These are phyloP conservation scores for Aspergillus pseudonomiae DNA, from an alignment of 2,329 filamentous ascomycete species.

Conservation along the genomic window DNA sequence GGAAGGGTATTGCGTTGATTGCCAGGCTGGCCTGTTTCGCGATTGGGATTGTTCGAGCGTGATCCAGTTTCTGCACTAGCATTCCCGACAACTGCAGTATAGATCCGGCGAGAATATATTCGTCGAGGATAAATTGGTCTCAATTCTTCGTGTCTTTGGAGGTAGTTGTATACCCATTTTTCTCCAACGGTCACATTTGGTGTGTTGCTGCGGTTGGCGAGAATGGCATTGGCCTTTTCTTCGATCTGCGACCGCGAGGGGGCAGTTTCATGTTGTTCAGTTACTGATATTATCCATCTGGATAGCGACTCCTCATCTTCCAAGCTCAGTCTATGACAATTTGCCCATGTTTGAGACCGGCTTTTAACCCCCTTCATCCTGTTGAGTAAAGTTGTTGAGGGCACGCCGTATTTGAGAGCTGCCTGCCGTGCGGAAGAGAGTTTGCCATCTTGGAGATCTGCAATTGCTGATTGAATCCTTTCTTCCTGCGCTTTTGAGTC, in stretches of 20 bases:
- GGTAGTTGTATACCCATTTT: slow-evolving; percentile 15
- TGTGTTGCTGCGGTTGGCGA: not conserved
- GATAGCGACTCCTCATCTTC: slow-evolving; percentile 11
- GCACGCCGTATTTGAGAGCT: slow-evolving; percentile 8
- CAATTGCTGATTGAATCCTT: slow-evolving; percentile 4
- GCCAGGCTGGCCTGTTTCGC: not conserved
- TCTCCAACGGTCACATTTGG: slow-evolving; percentile 4
- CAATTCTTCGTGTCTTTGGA: slow-evolving; percentile 5
- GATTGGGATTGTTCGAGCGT: not conserved
- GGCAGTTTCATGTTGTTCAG: slow-evolving; percentile 3
- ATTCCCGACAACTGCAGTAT: not conserved
- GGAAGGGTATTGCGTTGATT: not conserved
- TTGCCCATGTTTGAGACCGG: not conserved
- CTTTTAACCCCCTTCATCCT: not conserved
- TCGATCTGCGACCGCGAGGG: slow-evolving; percentile 4
- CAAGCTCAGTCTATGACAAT: not conserved
- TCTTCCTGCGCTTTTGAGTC: slow-evolving; percentile 3
- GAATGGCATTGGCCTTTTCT: slow-evolving; percentile 18
- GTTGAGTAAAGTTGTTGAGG: slow-evolving; percentile 1
- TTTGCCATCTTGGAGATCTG: slow-evolving; percentile 1
- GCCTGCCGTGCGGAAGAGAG: slow-evolving; percentile 3
- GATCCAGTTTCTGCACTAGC: not conserved
- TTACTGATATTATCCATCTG: slow-evolving; percentile 10
- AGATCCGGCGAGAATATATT: slow-evolving; percentile 12
- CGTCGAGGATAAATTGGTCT: slow-evolving; percentile 8